These are phyloP conservation scores for Metschnikowia santaceciliae DNA, from an alignment of 805 yeast species.

Conservation along the genomic window DNA sequence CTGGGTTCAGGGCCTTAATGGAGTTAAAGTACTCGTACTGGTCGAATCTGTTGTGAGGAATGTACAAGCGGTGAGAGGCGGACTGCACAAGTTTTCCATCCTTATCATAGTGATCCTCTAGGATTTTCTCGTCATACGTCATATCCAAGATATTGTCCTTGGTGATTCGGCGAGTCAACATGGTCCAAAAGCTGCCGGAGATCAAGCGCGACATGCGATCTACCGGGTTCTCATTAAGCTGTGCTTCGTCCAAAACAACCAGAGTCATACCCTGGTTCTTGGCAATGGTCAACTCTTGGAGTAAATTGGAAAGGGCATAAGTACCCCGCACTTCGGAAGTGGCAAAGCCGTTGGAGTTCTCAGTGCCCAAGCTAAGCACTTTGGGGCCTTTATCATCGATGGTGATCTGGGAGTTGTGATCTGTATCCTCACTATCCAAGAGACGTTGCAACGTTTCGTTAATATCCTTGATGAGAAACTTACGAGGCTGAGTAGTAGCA, in stretches of 20 bases:
- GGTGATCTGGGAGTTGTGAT: constrained; percentile 77
- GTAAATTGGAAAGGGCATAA: constrained; percentile 77
- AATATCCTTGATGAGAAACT: constrained; percentile 71
- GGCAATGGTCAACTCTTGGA: constrained; percentile 88
- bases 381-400: constrained; percentile 84
- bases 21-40: constrained; percentile 65
- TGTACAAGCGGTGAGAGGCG: constrained; percentile 68
- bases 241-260: constrained; percentile 75
- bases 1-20: constrained; percentile 53
- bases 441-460: constrained; percentile 67
- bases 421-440: constrained; percentile 78
- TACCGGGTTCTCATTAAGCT: constrained; percentile 86
- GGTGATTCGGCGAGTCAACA: constrained; percentile 68
- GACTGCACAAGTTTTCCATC: constrained; percentile 31
- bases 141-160: constrained; percentile 58
- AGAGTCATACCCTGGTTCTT: constrained; percentile 73
- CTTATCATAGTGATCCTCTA: constrained; percentile 41
- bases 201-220: constrained; percentile 70
- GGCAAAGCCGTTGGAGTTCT: constrained; percentile 71
- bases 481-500: constrained; percentile 28
- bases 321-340: constrained; percentile 79
- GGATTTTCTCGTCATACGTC: constrained; percentile 75
- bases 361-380: constrained; percentile 75
- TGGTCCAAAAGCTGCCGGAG: constrained; percentile 73
- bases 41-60: constrained; percentile 65